These are phyloP conservation scores for Tylopilus plumbeoviolaceoides DNA, from an alignment of 768 basidiomycete genomes.

Conservation along the genomic window DNA sequence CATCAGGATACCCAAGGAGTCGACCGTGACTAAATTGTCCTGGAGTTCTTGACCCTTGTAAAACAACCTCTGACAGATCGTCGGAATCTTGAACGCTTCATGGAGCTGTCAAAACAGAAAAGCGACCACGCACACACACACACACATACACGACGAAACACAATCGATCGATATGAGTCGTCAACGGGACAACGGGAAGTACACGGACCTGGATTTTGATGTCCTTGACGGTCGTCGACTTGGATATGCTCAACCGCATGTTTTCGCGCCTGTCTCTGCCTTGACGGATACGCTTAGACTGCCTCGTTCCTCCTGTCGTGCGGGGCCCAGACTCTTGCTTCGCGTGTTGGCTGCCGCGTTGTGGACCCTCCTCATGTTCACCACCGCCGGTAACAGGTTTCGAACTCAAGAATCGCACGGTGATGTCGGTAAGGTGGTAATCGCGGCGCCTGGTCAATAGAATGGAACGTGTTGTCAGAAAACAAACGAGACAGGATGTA, in stretches of 20 bases:
- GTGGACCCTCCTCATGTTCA: conserved; percentile 23
- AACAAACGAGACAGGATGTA: conserved; percentile 2
- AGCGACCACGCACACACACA: background rate
- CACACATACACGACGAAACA: background rate
- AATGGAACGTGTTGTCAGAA: conserved; percentile 19
- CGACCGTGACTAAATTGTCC: conserved; percentile 50
- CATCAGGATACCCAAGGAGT: conserved; percentile 53
- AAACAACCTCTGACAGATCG: conserved; percentile 72
- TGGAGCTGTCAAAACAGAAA: conserved; percentile 44
- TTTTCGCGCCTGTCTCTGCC: conserved; percentile 48
- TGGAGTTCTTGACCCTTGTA: conserved; percentile 58
- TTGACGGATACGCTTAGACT: conserved; percentile 68
- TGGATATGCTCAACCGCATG: conserved; percentile 53
- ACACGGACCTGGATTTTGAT: conserved; percentile 65
- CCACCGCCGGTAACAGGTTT: conserved; percentile 30
- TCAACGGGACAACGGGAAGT: background rate
- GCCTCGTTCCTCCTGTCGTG: conserved; percentile 44
- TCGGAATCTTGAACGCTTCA: conserved; percentile 59
- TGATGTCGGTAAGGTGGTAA: conserved; percentile 60
- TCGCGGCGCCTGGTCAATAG: conserved; percentile 31
- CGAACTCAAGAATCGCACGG: conserved; percentile 44
- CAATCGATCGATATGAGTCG: background rate
- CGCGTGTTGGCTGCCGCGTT: conserved; percentile 27
- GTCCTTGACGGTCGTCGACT: conserved; percentile 69
- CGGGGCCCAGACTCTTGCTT: conserved; percentile 35